These are phyloP conservation scores for Blechomonas ayalai DNA, from an alignment of 208 protist species.

Conservation along the genomic window DNA sequence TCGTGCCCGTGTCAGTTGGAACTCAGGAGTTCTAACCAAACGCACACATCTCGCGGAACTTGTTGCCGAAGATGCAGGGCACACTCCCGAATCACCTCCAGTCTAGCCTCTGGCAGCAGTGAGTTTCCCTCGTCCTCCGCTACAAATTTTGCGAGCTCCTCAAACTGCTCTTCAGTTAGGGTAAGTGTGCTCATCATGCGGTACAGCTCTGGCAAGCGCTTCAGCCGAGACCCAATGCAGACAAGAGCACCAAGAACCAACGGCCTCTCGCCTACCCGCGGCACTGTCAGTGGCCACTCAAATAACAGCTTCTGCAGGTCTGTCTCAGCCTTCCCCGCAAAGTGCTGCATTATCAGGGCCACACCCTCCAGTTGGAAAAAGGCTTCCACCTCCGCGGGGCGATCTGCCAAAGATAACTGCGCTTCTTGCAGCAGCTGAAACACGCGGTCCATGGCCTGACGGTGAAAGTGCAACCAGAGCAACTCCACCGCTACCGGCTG, in stretches of 20 bases:
- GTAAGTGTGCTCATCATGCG: constrained; percentile 8
- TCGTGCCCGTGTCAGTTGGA: constrained; percentile 5
- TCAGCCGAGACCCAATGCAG: constrained; percentile 1
- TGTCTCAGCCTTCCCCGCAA: neutral
- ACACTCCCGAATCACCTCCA: constrained; percentile 32
- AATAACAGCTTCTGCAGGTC: constrained; percentile 11
- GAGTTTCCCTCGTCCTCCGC: constrained; percentile 14
- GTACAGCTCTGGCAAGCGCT: constrained; percentile 10
- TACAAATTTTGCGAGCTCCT: constrained; percentile 19
- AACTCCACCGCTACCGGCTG: constrained; percentile 44
- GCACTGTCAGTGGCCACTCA: neutral
- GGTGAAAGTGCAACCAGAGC: constrained; percentile 21
- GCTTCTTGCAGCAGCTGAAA: constrained; percentile 20
- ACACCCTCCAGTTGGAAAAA: constrained; percentile 11
- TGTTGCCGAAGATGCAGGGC: constrained; percentile 13
- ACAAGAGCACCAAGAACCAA: constrained; percentile 8
- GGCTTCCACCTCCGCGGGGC: constrained; percentile 11
- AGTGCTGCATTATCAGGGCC: constrained; percentile 1
- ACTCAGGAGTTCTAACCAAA: constrained; percentile 52
- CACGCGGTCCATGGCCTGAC: neutral
- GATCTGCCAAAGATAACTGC: constrained; percentile 7
- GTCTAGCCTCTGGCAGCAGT: constrained; percentile 22
- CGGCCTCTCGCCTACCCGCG: constrained; percentile 1
- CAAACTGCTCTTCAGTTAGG: constrained; percentile 23
- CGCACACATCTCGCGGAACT: constrained; percentile 35